These are phyloP conservation scores for Claviceps sp. DNA, from an alignment of 2,329 filamentous ascomycete species.

Conservation along the genomic window DNA sequence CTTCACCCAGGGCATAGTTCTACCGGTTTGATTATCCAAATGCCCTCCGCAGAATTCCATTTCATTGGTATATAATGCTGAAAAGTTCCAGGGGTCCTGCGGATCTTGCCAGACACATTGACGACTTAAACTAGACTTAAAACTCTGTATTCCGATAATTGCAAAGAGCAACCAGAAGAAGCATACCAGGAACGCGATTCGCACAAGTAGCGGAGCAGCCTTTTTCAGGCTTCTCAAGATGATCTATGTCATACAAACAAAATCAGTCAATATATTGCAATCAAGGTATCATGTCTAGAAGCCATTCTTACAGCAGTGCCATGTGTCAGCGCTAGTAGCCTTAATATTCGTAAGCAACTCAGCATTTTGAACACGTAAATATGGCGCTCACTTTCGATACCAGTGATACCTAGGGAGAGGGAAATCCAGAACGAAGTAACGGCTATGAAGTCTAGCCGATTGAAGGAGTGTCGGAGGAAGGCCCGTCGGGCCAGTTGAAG, in stretches of 20 bases:
- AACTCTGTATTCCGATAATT: conserved; percentile 92
- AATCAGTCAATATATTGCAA: conserved; percentile 5
- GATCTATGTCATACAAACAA: conserved; percentile 37
- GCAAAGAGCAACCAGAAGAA: conserved; percentile 98
- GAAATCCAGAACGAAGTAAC: conserved; percentile 93
- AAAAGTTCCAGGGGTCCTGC: conserved; percentile 37
- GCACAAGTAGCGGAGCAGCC: conserved; percentile 77
- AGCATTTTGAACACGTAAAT: conserved; percentile 93
- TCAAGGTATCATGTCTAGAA: neutral
- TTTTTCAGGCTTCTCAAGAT: conserved; percentile 93
- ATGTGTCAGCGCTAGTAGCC: conserved; percentile 81
- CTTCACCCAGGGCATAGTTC: conserved; percentile 52
- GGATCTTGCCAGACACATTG: conserved; percentile 69
- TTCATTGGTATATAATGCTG: conserved; percentile 45
- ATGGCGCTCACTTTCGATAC: conserved; percentile 55
- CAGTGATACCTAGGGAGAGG: conserved; percentile 58
- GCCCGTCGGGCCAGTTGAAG: conserved; percentile 78
- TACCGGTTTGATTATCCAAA: conserved; percentile 45
- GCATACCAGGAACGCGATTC: conserved; percentile 84
- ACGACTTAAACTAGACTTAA: conserved; percentile 69
- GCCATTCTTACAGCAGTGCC: conserved; percentile 63
- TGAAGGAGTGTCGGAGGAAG: conserved; percentile 90
- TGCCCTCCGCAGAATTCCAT: conserved; percentile 81
- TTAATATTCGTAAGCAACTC: conserved; percentile 82
- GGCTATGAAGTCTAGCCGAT: conserved; percentile 86